A percentile compares a stretch with the other conserved stretches of the same genome.
These are phyloP conservation scores for Alternaria sp. DNA, from an alignment of 2,329 filamentous ascomycete genomes.

Conservation along the genomic window DNA sequence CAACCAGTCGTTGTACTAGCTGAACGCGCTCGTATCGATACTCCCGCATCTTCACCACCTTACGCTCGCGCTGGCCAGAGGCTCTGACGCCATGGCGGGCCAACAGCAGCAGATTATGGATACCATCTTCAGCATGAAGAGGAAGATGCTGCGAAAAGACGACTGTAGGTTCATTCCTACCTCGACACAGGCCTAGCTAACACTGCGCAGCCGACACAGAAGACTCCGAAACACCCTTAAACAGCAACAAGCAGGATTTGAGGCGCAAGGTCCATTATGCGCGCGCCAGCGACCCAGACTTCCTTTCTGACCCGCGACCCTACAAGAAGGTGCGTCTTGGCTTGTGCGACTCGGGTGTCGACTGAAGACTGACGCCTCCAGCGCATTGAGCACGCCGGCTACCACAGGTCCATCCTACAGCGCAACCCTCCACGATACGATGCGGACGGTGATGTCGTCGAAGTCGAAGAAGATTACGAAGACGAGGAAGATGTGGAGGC, in stretches of 20 bases:
- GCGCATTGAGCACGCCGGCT: conserved; percentile 76
- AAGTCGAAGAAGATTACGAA: conserved; percentile 73
- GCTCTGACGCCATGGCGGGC: conserved; percentile 43
- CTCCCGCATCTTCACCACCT: conserved; percentile 9
- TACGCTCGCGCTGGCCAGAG: conserved; percentile 22
- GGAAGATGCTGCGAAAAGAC: conserved; percentile 41
- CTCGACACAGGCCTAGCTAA: conserved; percentile 20
- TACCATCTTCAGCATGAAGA: conserved; percentile 50
- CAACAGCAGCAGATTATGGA: conserved; percentile 50
- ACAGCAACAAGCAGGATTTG: conserved; percentile 79
- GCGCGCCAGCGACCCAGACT: conserved; percentile 70
- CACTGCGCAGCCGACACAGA: conserved; percentile 73
- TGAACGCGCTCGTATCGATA: not conserved
- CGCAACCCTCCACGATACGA: conserved; percentile 76
- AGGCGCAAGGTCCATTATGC: conserved; percentile 77
- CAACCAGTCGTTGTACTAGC: not conserved
- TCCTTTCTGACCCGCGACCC: conserved; percentile 64
- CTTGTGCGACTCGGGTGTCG: conserved; percentile 4
- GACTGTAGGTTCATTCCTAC: conserved; percentile 36
- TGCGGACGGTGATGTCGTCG: conserved; percentile 78
- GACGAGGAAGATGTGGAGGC: conserved; percentile 68
- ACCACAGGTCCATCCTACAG: conserved; percentile 73
- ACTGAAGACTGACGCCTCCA: conserved; percentile 47
- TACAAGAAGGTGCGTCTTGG: conserved; percentile 70
- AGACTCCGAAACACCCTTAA: conserved; percentile 70